Evolutionary conservation across 176 grass and related monocot species (phyloP), one percentile per base, ranked within the genome.

Genomic region (Elymus sibiricus): DNA sequence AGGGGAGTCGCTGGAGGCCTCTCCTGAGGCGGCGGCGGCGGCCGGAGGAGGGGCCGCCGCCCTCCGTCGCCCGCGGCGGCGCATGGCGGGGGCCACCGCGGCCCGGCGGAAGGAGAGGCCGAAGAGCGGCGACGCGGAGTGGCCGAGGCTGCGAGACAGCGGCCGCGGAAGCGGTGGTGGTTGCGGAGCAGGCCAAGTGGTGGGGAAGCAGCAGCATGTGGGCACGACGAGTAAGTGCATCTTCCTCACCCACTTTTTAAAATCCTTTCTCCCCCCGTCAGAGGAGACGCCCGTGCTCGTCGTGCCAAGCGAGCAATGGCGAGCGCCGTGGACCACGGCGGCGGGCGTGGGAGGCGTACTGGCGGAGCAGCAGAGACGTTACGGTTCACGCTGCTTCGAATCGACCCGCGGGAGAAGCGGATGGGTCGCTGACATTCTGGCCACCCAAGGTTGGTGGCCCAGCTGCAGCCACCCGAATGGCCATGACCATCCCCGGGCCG

Each of bases 131-230:
- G 65, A 49, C 17, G 73, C 44, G 26, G 72, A 70, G 59, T 13
- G 38, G 19, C 71, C 25, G 7, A 75, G 26, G 72, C 42, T 25
- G 43, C 32, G 22, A 59, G 21, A 15, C 28, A 77, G 28, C 4
- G 66, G 49, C 67, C 28, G 85, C 56, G 12, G 86, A 19, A 25
- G 46, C n/a, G 11, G 51, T 3, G 40, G 75, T 11, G 16, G 86
- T 4, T 34, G 46, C 51, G 88, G 64, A 31, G 39, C 8, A 53
- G 53, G 6, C 8, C 38, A 34, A 42, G 28, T 51, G 80, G 89
- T 55, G 27, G 59, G 22, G 80, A 61, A 65, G 92, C 73, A 49
- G 92, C 82, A 43, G 92, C 82, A 43, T 14, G 61, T 17, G 35
- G 71, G 76, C 40, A n/a, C 14, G 65, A 79, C n/a, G 65, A 79